Evolutionary conservation across 169 alveolate species (phyloP).

Genomic region (Eimeria sp.): DNA sequence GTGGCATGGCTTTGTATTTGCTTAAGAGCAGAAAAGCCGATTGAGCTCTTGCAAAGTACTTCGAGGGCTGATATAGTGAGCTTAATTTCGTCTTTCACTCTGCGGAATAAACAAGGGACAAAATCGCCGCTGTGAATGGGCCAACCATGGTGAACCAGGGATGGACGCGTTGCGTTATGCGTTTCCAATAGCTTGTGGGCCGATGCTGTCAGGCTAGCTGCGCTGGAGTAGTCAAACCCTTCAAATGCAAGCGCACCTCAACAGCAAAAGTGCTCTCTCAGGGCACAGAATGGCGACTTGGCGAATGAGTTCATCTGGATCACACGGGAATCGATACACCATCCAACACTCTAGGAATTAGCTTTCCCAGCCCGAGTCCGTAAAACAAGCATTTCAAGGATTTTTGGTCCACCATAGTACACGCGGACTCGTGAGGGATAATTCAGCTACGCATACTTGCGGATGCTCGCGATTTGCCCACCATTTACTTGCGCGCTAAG

Average conservation of each 20-base stretch:
- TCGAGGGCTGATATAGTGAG: constrained; percentile 78
- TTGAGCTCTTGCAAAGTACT: constrained; percentile 60
- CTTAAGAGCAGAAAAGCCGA: constrained; percentile 73
- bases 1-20: constrained; percentile 74
- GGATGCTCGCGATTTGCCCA: too few species aligned
- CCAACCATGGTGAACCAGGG: too few species aligned
- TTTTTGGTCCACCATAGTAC: background rate
- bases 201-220: too few species aligned
- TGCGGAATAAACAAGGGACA: background rate
- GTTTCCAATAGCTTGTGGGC: too few species aligned
- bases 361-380: background rate
- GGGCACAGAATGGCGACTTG: constrained; percentile 68
- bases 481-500: too few species aligned
- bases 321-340: background rate
- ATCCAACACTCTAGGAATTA: background rate
- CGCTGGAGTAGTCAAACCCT: too few species aligned
- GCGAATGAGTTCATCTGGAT: constrained; percentile 69
- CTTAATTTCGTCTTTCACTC: constrained; percentile 77
- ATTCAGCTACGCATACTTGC: too few species aligned
- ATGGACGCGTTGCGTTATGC: too few species aligned
- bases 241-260: background rate
- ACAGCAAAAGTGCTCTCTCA: constrained; percentile 49
- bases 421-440: too few species aligned
- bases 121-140: too few species aligned
- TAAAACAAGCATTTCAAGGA: background rate